These are phyloP conservation scores for Vanrija sp. DNA, from an alignment of 1,284 basidiomycete species.

Conservation along the genomic window DNA sequence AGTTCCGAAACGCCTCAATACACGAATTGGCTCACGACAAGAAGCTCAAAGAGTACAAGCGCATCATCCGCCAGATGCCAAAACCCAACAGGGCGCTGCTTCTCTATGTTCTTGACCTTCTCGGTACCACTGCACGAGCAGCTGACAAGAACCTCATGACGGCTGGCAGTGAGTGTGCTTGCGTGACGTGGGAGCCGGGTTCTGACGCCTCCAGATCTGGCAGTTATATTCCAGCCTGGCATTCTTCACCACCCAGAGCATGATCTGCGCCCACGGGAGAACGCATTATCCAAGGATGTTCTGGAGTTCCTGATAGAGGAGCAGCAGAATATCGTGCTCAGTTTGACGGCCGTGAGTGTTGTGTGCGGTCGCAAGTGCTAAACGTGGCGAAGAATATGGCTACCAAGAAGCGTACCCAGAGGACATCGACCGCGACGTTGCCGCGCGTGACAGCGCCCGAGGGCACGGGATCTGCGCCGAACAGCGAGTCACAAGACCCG, in stretches of 20 bases:
- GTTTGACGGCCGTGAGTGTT: constrained; percentile 38
- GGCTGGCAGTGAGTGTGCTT: constrained; percentile 66
- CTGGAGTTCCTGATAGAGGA: constrained; percentile 84
- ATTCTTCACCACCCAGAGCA: constrained; percentile 83
- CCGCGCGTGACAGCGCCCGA: no score
- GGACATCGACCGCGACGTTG: background rate
- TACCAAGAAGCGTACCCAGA: background rate
- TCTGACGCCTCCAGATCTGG: constrained; percentile 63
- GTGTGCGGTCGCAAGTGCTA: background rate
- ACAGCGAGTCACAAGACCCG: no score
- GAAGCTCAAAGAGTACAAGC: constrained; percentile 72
- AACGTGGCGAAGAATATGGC: background rate
- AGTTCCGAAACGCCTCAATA: constrained; percentile 71
- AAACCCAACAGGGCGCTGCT: constrained; percentile 88
- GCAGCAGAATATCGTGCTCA: constrained; percentile 43
- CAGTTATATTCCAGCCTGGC: constrained; percentile 90
- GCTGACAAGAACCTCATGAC: constrained; percentile 93
- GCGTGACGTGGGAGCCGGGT: constrained; percentile 2
- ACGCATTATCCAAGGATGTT: constrained; percentile 80
- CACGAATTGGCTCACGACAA: constrained; percentile 53
- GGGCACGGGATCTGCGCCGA: no score
- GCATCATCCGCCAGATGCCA: constrained; percentile 77
- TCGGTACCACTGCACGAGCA: constrained; percentile 90
- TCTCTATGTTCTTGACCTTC: constrained; percentile 90
- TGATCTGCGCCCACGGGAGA: constrained; percentile 74